phyloP scores from a whole-genome alignment of 768 basidiomycete genomes.

The Suillus fuscotomentosus region DNA sequence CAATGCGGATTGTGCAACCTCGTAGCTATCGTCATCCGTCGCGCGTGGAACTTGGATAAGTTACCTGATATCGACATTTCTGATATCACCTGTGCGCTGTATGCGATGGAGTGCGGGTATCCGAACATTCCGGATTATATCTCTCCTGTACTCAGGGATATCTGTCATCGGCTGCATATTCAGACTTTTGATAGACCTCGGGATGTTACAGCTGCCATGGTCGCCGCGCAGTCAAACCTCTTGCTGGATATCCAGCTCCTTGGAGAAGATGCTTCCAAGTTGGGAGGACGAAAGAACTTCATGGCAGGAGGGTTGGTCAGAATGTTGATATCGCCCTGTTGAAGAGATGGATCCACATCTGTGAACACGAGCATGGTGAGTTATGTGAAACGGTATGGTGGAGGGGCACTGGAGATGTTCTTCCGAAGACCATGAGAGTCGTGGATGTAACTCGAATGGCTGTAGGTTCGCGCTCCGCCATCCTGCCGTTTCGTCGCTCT shows the following conservation, averaged over 20 bases:
- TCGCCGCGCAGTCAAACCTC: not conserved
- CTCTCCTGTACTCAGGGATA: not conserved
- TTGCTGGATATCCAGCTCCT: constrained; percentile 7
- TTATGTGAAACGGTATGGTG: constrained; percentile 7
- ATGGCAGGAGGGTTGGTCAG: constrained; percentile 8
- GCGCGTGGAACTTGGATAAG: constrained; percentile 1
- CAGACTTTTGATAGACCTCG: not conserved
- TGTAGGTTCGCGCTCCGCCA: constrained; percentile 3
- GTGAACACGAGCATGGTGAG: constrained; percentile 1
- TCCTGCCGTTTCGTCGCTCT: constrained; percentile 9
- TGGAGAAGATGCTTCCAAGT: constrained; percentile 5
- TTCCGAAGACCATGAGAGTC: constrained; percentile 3
- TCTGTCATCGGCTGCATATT: constrained; percentile 6
- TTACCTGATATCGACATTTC: not conserved
- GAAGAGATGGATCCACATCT: constrained; percentile 9
- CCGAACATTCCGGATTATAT: not conserved
- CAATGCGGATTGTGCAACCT: constrained; percentile 6
- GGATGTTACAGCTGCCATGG: not conserved
- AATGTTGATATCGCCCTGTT: constrained; percentile 4
- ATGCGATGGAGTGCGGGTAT: not conserved
- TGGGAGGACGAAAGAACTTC: constrained; percentile 6
- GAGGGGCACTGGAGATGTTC: not conserved
- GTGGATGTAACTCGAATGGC: constrained; percentile 7
- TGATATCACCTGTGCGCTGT: not conserved
- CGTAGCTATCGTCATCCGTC: constrained; percentile 1